Base-by-base conservation (phyloP, 169 alveolate species). In the Cytauxzoon felis region DNA sequence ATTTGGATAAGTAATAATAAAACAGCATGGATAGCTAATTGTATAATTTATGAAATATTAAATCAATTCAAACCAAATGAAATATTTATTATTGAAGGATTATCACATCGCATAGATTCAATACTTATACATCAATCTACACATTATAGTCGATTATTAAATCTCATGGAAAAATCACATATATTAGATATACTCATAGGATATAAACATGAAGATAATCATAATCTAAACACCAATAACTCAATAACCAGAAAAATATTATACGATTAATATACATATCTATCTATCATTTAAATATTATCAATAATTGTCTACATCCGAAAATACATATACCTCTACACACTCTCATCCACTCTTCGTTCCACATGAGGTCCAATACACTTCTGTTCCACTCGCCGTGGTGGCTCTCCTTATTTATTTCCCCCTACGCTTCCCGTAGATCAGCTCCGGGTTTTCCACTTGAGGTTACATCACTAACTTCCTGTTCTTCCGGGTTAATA, bases 81-180 rank as follows among this genome's bases (percentile, higher is more conserved):
- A n/a, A 51, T 76, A 29, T 45, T 65, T 18, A 50, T 62, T 30
- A 81, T 76, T 24, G 84, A 73, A 60, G 84, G 86, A 7, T 51
- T 76, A 64, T 42, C 61, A 21, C 41, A 64, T 19, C 57, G 80
- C 21, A 51, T 65, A 5, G 86, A 66, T 38, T 49, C 59, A 51
- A n/a, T 76, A n/a, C 69, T 66, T 16, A 8, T 50, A 33, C 68
- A 54, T 62, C 86, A 62, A 33, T 38, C 86, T 51, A 41, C 58
- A 42, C 86, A 76, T 57, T 60, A 56, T 41, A 67, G 54, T 9
- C 64, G 86, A 19, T 40, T 76, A 36, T 8, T 56, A 19, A 56
- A 47, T 62, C 66, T 76, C 21, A 34, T 57, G 52, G 86, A 76
- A 53, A 76, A 76, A 29, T 54, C 86, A 38, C 68, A 66, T 53